Conservation (phyloP, 2,329 filamentous ascomycete species). For the Meredithiella fracta region DNA sequence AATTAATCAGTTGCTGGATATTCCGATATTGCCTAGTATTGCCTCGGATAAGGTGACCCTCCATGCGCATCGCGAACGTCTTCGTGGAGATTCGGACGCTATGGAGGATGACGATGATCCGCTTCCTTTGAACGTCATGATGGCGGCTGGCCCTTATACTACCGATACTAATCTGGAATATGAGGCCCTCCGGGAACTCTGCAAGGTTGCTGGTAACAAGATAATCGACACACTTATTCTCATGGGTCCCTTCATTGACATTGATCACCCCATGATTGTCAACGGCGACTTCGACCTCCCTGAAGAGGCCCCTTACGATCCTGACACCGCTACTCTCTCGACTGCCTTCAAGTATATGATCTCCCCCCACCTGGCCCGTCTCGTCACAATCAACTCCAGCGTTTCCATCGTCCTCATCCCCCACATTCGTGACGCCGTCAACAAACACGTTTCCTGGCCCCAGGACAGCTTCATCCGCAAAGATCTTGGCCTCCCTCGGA, state of each 20-base stretch:
- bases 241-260: constrained; percentile 75
- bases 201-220: constrained; percentile 55
- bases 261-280: constrained; percentile 77
- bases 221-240: constrained; percentile 68
- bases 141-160: constrained; percentile 79
- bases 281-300: constrained; percentile 64
- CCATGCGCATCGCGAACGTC: constrained; percentile 49
- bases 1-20: constrained; percentile 56
- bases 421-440: constrained; percentile 65
- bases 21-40: constrained; percentile 59
- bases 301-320: constrained; percentile 47
- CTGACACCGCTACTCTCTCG: constrained; percentile 62
- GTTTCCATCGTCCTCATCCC: constrained; percentile 73
- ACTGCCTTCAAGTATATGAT: constrained; percentile 75
- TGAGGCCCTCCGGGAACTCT: constrained; percentile 68
- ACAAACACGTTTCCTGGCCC: constrained; percentile 76
- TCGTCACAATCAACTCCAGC: constrained; percentile 52
- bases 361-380: constrained; percentile 52
- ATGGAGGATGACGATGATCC: constrained; percentile 34
- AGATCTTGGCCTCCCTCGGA: constrained; percentile 63
- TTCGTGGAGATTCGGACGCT: constrained; percentile 46
- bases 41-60: constrained; percentile 52
- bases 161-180: constrained; percentile 85
- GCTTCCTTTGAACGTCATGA: constrained; percentile 56
- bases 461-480: constrained; percentile 45